Percentiles rank a stretch among this genome's conserved stretches.
These are phyloP conservation scores for Cladosporium sp. DNA, from an alignment of 2,329 filamentous ascomycete species.

Conservation along the genomic window DNA sequence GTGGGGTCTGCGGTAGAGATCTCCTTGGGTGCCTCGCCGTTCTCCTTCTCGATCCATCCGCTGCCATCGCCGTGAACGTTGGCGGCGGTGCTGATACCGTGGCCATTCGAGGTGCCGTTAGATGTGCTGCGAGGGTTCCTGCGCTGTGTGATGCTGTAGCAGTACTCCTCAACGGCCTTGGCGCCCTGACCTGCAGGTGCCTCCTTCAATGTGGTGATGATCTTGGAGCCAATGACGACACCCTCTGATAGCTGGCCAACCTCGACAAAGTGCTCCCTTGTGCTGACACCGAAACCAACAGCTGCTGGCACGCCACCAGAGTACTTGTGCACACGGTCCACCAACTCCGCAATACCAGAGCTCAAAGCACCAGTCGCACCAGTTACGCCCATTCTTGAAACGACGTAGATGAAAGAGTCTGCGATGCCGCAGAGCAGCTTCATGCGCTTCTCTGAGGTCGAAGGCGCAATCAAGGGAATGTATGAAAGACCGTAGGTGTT, in stretches of 20 bases:
- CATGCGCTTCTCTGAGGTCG: conserved; percentile 91
- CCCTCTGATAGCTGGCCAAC: conserved; percentile 85
- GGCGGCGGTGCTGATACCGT: conserved; percentile 37
- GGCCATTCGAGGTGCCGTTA: conserved; percentile 24
- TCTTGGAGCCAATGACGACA: conserved; percentile 95
- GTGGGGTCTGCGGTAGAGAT: conserved; percentile 40
- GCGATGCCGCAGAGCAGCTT: conserved; percentile 93
- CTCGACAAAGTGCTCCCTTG: conserved; percentile 86
- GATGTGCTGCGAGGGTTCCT: conserved; percentile 28
- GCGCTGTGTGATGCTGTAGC: conserved; percentile 64
- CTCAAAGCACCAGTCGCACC: conserved; percentile 84
- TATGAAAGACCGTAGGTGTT: conserved; percentile 84
- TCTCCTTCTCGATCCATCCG: conserved; percentile 37
- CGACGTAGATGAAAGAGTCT: conserved; percentile 98
- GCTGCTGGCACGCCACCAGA: conserved; percentile 88
- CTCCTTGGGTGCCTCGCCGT: conserved; percentile 36
- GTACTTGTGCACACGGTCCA: conserved; percentile 86
- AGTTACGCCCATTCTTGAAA: conserved; percentile 95
- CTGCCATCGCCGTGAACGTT: conserved; percentile 39
- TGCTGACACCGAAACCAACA: conserved; percentile 95
- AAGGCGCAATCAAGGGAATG: conserved; percentile 92
- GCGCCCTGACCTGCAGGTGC: conserved; percentile 67
- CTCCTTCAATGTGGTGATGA: conserved; percentile 77
- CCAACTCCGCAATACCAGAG: conserved; percentile 75
- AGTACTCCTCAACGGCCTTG: conserved; percentile 82